phyloP scores from a whole-genome alignment of 257 asterid species.

The Eustoma russellianum region DNA sequence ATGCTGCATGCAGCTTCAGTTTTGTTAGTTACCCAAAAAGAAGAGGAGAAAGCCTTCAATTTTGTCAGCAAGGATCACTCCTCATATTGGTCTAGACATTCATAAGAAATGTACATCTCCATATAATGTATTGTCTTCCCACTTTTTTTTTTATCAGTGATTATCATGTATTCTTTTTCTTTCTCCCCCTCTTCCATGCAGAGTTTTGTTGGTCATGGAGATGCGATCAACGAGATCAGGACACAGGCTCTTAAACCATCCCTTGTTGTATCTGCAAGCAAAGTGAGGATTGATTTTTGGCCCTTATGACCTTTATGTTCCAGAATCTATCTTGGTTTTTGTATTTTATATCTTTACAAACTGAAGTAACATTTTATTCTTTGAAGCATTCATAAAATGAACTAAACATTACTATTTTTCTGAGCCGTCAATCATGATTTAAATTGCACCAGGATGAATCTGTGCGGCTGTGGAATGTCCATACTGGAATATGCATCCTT shows the following conservation, averaged over 20 bases:
- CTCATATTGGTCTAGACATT: too few species aligned
- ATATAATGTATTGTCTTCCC: too few species aligned
- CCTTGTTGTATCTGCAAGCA: conserved; percentile 91
- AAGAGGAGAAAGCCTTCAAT: too few species aligned
- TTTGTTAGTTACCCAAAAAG: too few species aligned
- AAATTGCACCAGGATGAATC: conserved; percentile 71
- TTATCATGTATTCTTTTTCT: neutral
- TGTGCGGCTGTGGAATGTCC: conserved; percentile 93
- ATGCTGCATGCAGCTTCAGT: neutral
- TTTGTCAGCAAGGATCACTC: neutral
- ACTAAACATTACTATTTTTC: too few species aligned
- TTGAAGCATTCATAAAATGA: too few species aligned
- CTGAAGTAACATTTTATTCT: too few species aligned
- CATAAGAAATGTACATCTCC: too few species aligned
- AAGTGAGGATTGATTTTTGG: conserved; percentile 35
- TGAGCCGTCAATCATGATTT: neutral
- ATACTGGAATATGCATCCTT: conserved; percentile 96
- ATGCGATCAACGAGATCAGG: conserved; percentile 84
- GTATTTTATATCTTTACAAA: too few species aligned
- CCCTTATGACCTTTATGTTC: conserved; percentile 4
- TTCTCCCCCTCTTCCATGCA: conserved; percentile 21
- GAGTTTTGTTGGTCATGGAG: conserved; percentile 98
- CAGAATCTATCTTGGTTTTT: neutral
- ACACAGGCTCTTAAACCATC: conserved; percentile 89
- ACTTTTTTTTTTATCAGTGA: too few species aligned